phyloP scores from a whole-genome alignment of 1,284 basidiomycete genomes.

The Moesziomyces aphidis region DNA sequence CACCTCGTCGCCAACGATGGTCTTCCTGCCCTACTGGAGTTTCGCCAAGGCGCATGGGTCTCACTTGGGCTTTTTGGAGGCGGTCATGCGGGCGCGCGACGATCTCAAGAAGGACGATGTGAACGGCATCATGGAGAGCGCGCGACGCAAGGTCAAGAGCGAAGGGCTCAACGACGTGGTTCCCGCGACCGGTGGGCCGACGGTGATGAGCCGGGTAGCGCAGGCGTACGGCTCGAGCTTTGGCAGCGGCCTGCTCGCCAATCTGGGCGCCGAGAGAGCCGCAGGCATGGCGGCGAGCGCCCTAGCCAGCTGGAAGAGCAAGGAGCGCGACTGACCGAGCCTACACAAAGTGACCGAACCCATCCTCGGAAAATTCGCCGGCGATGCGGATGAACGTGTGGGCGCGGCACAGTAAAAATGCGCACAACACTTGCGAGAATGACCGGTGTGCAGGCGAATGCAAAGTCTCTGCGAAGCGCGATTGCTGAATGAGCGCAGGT shows the following conservation, averaged over 20 bases:
- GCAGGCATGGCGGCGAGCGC: constrained; percentile 43
- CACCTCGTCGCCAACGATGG: constrained; percentile 89
- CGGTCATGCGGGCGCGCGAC: constrained; percentile 86
- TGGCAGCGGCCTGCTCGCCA: constrained; percentile 39
- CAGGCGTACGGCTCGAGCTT: constrained; percentile 46
- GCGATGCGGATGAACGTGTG: too few species aligned
- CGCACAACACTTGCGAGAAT: too few species aligned
- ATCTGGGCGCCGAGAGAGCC: constrained; percentile 27
- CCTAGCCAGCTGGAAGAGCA: constrained; percentile 43
- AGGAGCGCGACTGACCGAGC: constrained; percentile 16
- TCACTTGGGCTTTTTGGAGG: constrained; percentile 89
- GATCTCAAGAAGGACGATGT: constrained; percentile 89
- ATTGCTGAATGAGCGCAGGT: too few species aligned
- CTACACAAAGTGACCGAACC: too few species aligned
- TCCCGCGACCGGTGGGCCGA: constrained; percentile 54
- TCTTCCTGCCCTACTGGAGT: constrained; percentile 89
- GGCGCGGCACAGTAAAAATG: too few species aligned
- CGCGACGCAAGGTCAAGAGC: constrained; percentile 84
- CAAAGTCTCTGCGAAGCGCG: too few species aligned
- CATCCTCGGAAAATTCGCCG: too few species aligned
- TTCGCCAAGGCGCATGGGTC: constrained; percentile 97
- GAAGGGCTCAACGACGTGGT: constrained; percentile 61
- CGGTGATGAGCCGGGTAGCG: constrained; percentile 60
- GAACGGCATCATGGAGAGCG: constrained; percentile 92
- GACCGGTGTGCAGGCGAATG: too few species aligned